These are phyloP conservation scores for Taiwanofungus camphoratus DNA, from an alignment of 1,284 basidiomycete genomes.

Conservation along the genomic window DNA sequence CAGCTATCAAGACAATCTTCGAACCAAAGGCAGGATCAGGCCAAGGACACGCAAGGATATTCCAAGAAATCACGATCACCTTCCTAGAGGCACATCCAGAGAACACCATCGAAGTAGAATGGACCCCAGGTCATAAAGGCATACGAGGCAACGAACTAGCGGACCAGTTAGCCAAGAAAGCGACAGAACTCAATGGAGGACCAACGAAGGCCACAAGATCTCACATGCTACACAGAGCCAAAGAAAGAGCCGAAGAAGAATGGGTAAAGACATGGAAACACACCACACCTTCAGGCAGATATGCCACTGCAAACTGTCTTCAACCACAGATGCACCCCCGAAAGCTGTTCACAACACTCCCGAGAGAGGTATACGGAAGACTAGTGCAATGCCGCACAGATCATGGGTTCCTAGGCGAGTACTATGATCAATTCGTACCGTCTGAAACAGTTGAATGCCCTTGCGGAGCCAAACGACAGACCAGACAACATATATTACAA, in stretches of 20 bases:
- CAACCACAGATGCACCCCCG: conserved; percentile 19
- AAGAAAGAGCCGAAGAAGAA: conserved; percentile 6
- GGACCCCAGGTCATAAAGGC: conserved; percentile 25
- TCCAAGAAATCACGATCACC: conserved; percentile 10
- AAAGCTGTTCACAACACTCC: conserved; percentile 12
- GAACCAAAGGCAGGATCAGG: conserved; percentile 15
- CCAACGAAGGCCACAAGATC: not conserved
- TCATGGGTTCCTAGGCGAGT: conserved; percentile 27
- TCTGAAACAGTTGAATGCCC: conserved; percentile 21
- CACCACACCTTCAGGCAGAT: conserved; percentile 12
- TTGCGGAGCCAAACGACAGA: conserved; percentile 23
- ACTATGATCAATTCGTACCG: conserved; percentile 23
- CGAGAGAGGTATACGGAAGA: conserved; percentile 20
- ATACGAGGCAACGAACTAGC: conserved; percentile 27
- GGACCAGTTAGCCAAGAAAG: conserved; percentile 26
- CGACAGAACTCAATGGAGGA: conserved; percentile 6
- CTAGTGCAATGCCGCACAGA: conserved; percentile 23
- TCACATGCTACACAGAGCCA: conserved; percentile 13
- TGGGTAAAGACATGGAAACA: conserved; percentile 1
- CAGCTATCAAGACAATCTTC: conserved; percentile 13
- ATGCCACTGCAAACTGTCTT: conserved; percentile 22
- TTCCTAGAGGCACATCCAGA: conserved; percentile 17
- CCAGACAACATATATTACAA: conserved; percentile 25
- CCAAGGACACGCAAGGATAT: conserved; percentile 12
- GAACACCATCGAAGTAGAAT: conserved; percentile 18